Evolutionary conservation across 2,329 filamentous ascomycete species (phyloP), one percentile per base, ranked within the genome.

Genomic region (Pseudofabraea citricarpa): DNA sequence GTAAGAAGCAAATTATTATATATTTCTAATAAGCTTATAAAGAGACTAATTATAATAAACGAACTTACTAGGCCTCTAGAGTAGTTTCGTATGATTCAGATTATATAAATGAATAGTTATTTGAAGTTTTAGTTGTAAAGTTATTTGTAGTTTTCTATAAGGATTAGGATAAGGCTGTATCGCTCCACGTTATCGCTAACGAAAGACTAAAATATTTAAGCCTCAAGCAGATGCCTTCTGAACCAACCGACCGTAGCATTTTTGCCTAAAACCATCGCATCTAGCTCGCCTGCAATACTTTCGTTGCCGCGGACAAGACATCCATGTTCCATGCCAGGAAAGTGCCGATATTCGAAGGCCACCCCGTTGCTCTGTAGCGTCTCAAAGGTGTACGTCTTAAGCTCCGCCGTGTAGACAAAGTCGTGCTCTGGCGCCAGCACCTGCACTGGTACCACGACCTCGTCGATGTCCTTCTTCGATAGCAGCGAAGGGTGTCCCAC

Each of bases 401-500:
- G 40, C 56, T 75, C 73, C 0, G 56, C 41, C 2, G 67, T 62
- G 51, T 63, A 77, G 15, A 53, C 41, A 0, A 27, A 41, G 53
- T 79, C 75, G 22, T 58, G 36, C 58, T 79, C 72, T 0, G 74
- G 72, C 2, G 72, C 71, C 6, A 79, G 52, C 5, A 77, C 58
- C 59, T 78, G 74, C n/a, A 70, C 61, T 0, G 74, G 73, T 1
- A 75, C 73, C 1, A 38, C 58, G 2, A 75, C 54, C 0, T 55
- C 61, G 12, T 71, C 64, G 15, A 79, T 67, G 44, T 79, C 75
- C 15, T 57, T 50, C 45, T 68, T 63, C 0, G 60, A 67, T 18
- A 75, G 44, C 31, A 66, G 49, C 0, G 63, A 66, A 8, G 53
- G 53, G 40, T 55, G 53, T 6, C 38, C 53, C 6, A 37, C 26